Evolutionary conservation across 148 eudicot genomes (phyloP).

Genomic region (Linanthus parryae): DNA sequence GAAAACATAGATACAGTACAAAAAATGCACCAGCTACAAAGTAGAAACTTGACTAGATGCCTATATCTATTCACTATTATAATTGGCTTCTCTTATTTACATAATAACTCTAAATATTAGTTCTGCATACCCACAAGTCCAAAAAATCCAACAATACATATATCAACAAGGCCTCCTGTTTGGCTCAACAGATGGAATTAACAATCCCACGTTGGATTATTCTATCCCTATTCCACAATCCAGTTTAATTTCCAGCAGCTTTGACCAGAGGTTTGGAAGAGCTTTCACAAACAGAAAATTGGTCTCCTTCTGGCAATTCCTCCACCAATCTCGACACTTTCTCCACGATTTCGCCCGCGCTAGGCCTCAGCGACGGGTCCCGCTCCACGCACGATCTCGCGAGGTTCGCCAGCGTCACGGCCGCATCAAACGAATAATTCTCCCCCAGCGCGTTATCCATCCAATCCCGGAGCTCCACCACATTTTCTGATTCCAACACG

Average conservation of each 20-base stretch:
- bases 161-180: too few species aligned
- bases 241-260: constrained; percentile 9
- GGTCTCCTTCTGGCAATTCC: constrained; percentile 37
- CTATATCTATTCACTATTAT: too few species aligned
- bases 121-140: too few species aligned
- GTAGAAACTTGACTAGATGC: too few species aligned
- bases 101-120: too few species aligned
- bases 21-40: too few species aligned
- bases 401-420: constrained; percentile 49
- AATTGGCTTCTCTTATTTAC: too few species aligned
- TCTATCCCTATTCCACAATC: not conserved
- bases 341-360: constrained; percentile 69
- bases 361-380: constrained; percentile 56
- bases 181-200: too few species aligned
- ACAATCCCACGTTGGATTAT: not conserved
- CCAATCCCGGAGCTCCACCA: constrained; percentile 59
- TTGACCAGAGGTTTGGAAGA: constrained; percentile 31
- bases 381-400: constrained; percentile 69
- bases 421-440: constrained; percentile 54
- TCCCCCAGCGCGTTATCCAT: constrained; percentile 72
- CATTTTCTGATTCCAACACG: constrained; percentile 40
- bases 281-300: constrained; percentile 25
- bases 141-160: too few species aligned
- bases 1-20: too few species aligned
- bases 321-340: constrained; percentile 61